Evolutionary conservation across 495 filamentous ascomycete genomes (phyloP), one percentile per base, ranked within the genome.

Genomic region (Aspergillus incahuasiensis): DNA sequence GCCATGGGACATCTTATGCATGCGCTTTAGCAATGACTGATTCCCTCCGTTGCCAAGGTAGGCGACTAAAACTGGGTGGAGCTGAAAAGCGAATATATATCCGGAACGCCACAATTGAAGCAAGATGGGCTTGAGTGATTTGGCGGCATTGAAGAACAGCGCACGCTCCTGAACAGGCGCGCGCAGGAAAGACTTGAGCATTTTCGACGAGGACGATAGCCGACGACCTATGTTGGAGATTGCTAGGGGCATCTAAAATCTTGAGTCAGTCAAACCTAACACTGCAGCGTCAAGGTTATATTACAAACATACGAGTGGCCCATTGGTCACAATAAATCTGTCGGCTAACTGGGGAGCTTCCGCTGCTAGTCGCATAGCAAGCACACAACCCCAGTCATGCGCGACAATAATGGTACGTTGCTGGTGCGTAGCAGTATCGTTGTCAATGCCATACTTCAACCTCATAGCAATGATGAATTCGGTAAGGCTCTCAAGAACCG

Each of bases 341-440:
- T 82, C 70, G 1, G 78, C 78, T 25, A 84, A 61, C 53, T 78
- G 66, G 25, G 74, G 73, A 9, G 81, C 81, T 43, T 83, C 81
- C 24, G 76, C 63, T 28, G 81, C 81, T 19, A 84, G 73, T 32
- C 81, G 70, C 63, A 72, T 79, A 5, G 70, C 68, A 16, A 83
- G 58, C 18, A 78, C 54, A 53, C 73, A 79, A 11, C 81, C 81
- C 81, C 81, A 84, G 50, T 84, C 81, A 68, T 84, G 81, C 2
- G 59, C 73, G 20, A 82, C 78, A 35, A 83, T 67, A 18, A 82
- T 64, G 2, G 77, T 71, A 44, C 58, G 67, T 40, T 71, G 71
- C 58, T 68, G 64, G 6, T 56, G 63, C 12, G 51, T 46, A n/a
- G 59, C 53, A 16, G 50, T 54, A 3, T 55, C 64, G 19, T 55